phyloP scores from a whole-genome alignment of 176 grass and related monocot species.

The Poa pratensis region DNA sequence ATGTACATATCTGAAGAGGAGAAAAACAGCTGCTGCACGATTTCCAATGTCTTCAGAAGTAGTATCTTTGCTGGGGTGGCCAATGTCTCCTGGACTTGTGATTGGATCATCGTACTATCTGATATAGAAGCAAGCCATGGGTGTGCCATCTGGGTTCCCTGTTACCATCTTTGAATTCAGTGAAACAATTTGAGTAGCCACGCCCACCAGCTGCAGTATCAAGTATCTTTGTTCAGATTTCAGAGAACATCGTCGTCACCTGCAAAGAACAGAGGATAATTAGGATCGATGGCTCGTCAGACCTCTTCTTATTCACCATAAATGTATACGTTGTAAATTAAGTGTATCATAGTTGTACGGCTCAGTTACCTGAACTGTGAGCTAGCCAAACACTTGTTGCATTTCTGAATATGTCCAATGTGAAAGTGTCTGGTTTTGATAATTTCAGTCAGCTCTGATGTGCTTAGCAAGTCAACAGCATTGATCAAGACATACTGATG shows the following conservation, averaged over 20 bases:
- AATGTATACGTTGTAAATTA: neutral
- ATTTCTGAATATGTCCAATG: conserved; percentile 27
- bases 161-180: conserved; percentile 40
- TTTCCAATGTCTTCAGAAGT: conserved; percentile 40
- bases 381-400: neutral
- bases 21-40: conserved; percentile 25
- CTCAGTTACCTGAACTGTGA: neutral
- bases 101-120: conserved; percentile 50
- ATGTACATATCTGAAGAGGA: conserved; percentile 27
- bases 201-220: conserved; percentile 34
- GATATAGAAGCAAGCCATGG: conserved; percentile 23
- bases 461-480: neutral
- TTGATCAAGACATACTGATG: neutral
- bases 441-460: conserved; percentile 20
- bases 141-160: conserved; percentile 20
- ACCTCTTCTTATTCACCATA: neutral
- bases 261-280: too few species aligned
- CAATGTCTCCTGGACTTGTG: conserved; percentile 46
- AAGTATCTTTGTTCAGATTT: conserved; percentile 35
- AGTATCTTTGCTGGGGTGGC: conserved; percentile 47
- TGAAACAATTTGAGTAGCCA: conserved; percentile 17
- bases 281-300: conserved; percentile 13
- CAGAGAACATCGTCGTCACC: conserved; percentile 29
- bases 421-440: conserved; percentile 12
- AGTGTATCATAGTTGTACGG: conserved; percentile 22